phyloP scores from a whole-genome alignment of 139 green algal species.

The Picochlorum sp. region DNA sequence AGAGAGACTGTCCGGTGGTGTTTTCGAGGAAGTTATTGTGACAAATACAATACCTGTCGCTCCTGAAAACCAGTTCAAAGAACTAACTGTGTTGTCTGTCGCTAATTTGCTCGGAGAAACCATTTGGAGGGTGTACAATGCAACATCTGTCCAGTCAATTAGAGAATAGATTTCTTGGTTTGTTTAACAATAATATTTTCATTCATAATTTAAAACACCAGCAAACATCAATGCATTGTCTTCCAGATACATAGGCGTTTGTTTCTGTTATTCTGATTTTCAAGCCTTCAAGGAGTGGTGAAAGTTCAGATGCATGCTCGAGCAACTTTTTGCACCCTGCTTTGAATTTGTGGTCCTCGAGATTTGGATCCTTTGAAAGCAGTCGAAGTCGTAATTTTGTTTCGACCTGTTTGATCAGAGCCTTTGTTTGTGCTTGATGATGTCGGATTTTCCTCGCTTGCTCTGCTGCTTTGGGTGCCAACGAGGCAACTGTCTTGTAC shows the following conservation, averaged over 20 bases:
- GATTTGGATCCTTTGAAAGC: slow-evolving; percentile 26
- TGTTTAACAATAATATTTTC: background rate
- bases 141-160: slow-evolving; percentile 59
- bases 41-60: slow-evolving; percentile 93
- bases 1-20: slow-evolving; percentile 79
- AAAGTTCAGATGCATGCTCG: slow-evolving; percentile 26
- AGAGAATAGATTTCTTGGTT: slow-evolving; percentile 11
- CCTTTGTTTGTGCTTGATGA: slow-evolving; percentile 11
- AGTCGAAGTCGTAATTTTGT: slow-evolving; percentile 29
- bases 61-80: slow-evolving; percentile 72
- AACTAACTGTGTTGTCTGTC: slow-evolving; percentile 94
- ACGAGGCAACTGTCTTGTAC: slow-evolving; percentile 1
- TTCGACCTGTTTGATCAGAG: slow-evolving; percentile 26
- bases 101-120: slow-evolving; percentile 96
- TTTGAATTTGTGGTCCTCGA: slow-evolving; percentile 26
- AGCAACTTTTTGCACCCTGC: slow-evolving; percentile 37
- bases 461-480: slow-evolving; percentile 4
- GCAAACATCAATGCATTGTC: slow-evolving; percentile 43
- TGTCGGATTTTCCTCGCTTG: background rate
- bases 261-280: slow-evolving; percentile 33
- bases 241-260: slow-evolving; percentile 34
- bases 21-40: slow-evolving; percentile 96
- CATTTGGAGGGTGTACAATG: slow-evolving; percentile 97
- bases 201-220: slow-evolving; percentile 33
- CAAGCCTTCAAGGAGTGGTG: slow-evolving; percentile 39